Evolutionary conservation across 2,329 filamentous ascomycete genomes (phyloP).

Genomic region (Verticillium nubilum): DNA sequence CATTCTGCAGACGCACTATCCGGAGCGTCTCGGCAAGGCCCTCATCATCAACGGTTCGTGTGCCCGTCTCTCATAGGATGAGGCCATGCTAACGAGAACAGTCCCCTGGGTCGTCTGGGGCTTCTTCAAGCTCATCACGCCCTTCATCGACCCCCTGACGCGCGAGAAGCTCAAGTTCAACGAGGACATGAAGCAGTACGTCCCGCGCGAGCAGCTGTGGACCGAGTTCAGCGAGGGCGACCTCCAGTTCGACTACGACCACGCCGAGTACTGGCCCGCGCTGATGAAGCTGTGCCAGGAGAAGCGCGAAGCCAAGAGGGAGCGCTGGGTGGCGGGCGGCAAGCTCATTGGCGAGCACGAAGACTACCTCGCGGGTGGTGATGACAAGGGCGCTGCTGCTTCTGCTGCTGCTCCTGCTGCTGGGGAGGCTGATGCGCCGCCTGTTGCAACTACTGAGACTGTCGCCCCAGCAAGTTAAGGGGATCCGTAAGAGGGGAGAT

Average conservation of each 20-base stretch:
- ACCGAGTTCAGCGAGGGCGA: constrained; percentile 68
- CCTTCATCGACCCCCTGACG: constrained; percentile 94
- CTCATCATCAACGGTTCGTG: constrained; percentile 77
- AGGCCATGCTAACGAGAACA: constrained; percentile 25
- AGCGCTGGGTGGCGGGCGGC: constrained; percentile 75
- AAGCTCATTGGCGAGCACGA: constrained; percentile 82
- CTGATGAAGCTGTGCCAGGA: constrained; percentile 66
- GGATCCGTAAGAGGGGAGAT: neutral
- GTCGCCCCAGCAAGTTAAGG: no score
- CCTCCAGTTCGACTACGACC: constrained; percentile 87
- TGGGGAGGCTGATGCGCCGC: neutral
- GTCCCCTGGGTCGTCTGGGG: constrained; percentile 87
- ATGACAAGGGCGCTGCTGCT: neutral
- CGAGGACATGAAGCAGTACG: constrained; percentile 77
- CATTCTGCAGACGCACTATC: constrained; percentile 94
- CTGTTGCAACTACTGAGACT: neutral
- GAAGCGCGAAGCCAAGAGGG: constrained; percentile 54
- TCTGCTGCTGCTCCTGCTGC: neutral
- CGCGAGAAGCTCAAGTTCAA: constrained; percentile 97
- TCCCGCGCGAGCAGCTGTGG: constrained; percentile 79
- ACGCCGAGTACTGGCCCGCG: constrained; percentile 82
- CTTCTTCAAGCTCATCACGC: constrained; percentile 94
- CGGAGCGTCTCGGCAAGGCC: constrained; percentile 82
- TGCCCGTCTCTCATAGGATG: neutral
- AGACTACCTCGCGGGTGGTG: constrained; percentile 71